These are phyloP conservation scores for Ascochyta koolunga DNA, from an alignment of 2,329 filamentous ascomycete genomes.

Conservation along the genomic window DNA sequence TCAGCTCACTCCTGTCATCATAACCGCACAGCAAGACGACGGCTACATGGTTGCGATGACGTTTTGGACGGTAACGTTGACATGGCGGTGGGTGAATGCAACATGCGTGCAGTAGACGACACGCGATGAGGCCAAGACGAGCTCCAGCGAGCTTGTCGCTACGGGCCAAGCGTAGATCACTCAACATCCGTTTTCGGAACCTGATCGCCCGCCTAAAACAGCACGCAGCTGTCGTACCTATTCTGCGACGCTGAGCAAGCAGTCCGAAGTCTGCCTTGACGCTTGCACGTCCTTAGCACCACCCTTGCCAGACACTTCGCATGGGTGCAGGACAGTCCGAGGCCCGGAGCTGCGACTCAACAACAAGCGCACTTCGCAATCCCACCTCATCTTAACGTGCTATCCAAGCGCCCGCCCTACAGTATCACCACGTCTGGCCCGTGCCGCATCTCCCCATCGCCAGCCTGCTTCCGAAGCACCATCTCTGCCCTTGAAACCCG, in stretches of 20 bases:
- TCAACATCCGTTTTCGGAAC: not conserved
- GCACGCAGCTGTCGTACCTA: slow-evolving; percentile 1
- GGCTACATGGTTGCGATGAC: not conserved
- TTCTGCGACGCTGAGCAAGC: not conserved
- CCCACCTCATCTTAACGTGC: slow-evolving; percentile 7
- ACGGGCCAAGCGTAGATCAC: slow-evolving; percentile 6
- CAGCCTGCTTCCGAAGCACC: too few species aligned
- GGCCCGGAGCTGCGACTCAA: not conserved
- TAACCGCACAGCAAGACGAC: not conserved
- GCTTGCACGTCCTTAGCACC: too few species aligned
- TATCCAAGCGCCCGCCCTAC: not conserved
- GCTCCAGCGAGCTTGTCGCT: not conserved
- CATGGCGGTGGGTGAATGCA: not conserved
- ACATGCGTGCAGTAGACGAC: not conserved
- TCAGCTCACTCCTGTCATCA: not conserved
- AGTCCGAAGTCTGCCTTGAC: too few species aligned
- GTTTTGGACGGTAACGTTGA: not conserved
- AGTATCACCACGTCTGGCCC: slow-evolving; percentile 1
- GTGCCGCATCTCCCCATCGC: not conserved
- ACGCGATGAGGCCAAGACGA: not conserved
- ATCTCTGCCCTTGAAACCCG: too few species aligned
- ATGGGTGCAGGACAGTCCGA: not conserved
- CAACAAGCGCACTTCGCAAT: slow-evolving; percentile 1
- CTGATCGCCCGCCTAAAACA: slow-evolving; percentile 8
- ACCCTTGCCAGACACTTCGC: not conserved